A percentile compares a stretch with the other conserved stretches of the same genome.
Conservation (phyloP, 2,329 filamentous ascomycete genomes). For the Paecilomyces variotii region DNA sequence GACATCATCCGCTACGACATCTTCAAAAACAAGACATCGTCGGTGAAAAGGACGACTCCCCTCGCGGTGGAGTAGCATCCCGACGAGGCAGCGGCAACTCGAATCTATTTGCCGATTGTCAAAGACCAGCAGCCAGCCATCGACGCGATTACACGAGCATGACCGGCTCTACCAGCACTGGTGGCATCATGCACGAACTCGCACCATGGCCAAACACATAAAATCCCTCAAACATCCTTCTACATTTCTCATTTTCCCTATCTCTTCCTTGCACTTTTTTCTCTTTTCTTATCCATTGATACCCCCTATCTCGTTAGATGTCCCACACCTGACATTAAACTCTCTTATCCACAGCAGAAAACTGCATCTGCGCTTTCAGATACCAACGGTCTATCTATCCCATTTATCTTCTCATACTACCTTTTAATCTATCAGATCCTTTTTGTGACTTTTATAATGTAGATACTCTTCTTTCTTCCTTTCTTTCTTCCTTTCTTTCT, state of each 20-base stretch:
- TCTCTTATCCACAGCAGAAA: background rate
- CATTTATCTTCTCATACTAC: background rate
- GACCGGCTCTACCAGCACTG: background rate
- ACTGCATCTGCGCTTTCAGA: background rate
- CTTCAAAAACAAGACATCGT: constrained; percentile 1
- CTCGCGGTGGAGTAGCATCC: constrained; percentile 8
- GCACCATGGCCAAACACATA: background rate
- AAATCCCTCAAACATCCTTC: background rate
- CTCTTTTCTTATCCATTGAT: background rate
- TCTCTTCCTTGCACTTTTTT: background rate
- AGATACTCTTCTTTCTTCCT: background rate
- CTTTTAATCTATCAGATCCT: background rate
- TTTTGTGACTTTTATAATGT: background rate
- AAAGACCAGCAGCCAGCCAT: background rate
- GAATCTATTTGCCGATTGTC: constrained; percentile 2
- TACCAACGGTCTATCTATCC: background rate
- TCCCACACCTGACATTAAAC: background rate
- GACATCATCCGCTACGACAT: constrained; percentile 16
- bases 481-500: no score
- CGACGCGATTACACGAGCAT: background rate
- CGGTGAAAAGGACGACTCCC: constrained; percentile 4
- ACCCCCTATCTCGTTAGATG: background rate
- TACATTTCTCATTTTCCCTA: background rate
- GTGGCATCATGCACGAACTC: background rate
- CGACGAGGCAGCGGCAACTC: constrained; percentile 7